Base-by-base conservation (phyloP, 2,329 filamentous ascomycete genomes). In the Calonectria henricotiae region DNA sequence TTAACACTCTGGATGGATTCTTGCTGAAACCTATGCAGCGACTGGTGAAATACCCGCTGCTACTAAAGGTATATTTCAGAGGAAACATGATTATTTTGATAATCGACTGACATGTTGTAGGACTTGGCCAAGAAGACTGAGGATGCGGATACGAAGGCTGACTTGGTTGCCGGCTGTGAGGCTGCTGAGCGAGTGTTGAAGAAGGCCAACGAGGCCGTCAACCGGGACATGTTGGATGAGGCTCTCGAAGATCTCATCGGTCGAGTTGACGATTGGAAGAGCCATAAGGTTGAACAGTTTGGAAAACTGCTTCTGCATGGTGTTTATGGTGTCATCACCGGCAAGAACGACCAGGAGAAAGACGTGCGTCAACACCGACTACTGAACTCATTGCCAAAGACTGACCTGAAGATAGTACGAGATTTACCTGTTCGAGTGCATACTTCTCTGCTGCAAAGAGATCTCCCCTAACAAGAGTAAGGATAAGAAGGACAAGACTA, bases 221-320 rank as follows among this genome's bases (percentile, higher is more conserved):
- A 97, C 79, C 92, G 93, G 61, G 94, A 98, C 79, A 89, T 98
- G 62, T 88, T 97, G 63, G 89, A 93, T 60, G 93, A 96, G 78
- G 95, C 95, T 6, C 86, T 98, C 11, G 90, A 93, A 71, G 96
- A 98, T 70, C 87, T 99, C 30, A 91, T 92, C 70, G 85, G 84
- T 65, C 89, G 96, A 62, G 96, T 99, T 1, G 96, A 98, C 79
- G 96, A 99, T 81, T 99, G 96, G 96, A 98, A 98, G 83, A 94
- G 93, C 63, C 94, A 98, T 80, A 91, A 92, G 70, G 92, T 98
- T 32, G 93, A 97, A 71, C 90, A 93, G n/a, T 98, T 99, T 77
- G 96, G 96, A 46, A 93, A 95, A 65, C 86, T 99, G 23, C 87
- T 99, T 37, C 87, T 97, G 27, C 94, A 97, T 76, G 96, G 96